These are phyloP conservation scores for Aspergillus sergii DNA, from an alignment of 2,329 filamentous ascomycete species.

Conservation along the genomic window DNA sequence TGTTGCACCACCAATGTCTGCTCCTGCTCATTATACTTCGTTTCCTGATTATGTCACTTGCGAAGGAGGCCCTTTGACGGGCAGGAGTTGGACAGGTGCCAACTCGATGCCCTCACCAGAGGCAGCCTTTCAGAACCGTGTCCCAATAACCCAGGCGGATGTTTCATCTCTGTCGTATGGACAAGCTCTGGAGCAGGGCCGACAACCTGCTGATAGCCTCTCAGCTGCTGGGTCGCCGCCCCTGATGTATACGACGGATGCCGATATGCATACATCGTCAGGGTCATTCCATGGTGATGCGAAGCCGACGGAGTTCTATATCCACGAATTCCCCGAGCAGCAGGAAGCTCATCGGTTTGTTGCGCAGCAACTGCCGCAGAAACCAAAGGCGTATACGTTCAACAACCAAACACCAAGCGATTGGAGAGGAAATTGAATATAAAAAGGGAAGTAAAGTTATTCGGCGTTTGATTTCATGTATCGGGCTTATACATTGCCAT, in stretches of 20 bases:
- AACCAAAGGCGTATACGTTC: constrained; percentile 48
- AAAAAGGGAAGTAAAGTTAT: neutral
- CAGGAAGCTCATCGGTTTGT: constrained; percentile 45
- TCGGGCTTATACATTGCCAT: neutral
- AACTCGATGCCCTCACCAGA: constrained; percentile 46
- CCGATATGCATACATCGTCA: constrained; percentile 28
- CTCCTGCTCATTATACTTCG: constrained; percentile 45
- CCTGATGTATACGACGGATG: constrained; percentile 35
- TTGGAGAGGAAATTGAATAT: constrained; percentile 3
- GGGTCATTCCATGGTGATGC: constrained; percentile 30
- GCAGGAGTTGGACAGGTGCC: constrained; percentile 46
- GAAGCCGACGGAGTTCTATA: constrained; percentile 45
- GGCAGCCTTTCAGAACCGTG: constrained; percentile 34
- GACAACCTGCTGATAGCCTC: constrained; percentile 31
- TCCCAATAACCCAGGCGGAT: constrained; percentile 37
- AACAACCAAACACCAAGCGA: constrained; percentile 46
- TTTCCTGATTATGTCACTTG: constrained; percentile 46
- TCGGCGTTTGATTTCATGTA: neutral
- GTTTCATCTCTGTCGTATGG: constrained; percentile 45
- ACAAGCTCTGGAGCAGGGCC: constrained; percentile 32
- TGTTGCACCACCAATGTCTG: constrained; percentile 44
- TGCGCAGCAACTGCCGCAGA: constrained; percentile 46
- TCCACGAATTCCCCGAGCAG: constrained; percentile 49
- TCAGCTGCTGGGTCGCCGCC: constrained; percentile 33
- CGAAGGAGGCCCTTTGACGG: constrained; percentile 41